Percentiles rank a stretch among this genome's conserved stretches.
Conservation (phyloP, 192 early-diverging fungal species). For the Ambispora gerdemannii region DNA sequence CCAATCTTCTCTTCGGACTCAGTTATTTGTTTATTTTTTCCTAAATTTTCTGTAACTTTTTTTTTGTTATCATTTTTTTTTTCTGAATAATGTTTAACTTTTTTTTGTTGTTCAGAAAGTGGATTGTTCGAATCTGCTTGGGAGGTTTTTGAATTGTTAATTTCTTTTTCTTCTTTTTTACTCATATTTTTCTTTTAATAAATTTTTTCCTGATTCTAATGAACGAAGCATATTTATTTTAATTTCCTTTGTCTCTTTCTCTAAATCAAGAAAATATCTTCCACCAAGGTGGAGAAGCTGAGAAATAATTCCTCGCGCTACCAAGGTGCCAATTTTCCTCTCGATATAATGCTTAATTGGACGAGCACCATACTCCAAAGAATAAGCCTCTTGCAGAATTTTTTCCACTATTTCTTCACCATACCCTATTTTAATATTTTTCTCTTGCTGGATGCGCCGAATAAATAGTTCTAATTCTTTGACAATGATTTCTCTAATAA, state of each 20-base stretch:
- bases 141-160: background rate
- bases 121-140: background rate
- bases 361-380: constrained; percentile 93
- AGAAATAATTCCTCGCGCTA: constrained; percentile 48
- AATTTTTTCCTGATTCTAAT: constrained; percentile 4
- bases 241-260: background rate
- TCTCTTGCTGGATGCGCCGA: background rate
- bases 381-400: constrained; percentile 76
- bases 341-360: constrained; percentile 89
- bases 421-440: background rate
- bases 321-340: constrained; percentile 75
- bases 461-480: constrained; percentile 4
- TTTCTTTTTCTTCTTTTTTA: constrained; percentile 16
- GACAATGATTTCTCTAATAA: background rate
- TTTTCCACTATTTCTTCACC: constrained; percentile 39
- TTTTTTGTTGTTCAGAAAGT: too few species aligned
- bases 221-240: background rate
- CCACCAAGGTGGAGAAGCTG: background rate
- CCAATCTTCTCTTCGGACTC: background rate
- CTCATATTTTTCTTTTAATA: constrained; percentile 8
- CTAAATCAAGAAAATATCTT: background rate
- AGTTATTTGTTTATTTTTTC: background rate
- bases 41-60: background rate
- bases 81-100: too few species aligned
- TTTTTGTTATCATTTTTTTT: background rate